These are phyloP conservation scores for Sedum album DNA, from an alignment of 164 flowering plant species.

Conservation along the genomic window DNA sequence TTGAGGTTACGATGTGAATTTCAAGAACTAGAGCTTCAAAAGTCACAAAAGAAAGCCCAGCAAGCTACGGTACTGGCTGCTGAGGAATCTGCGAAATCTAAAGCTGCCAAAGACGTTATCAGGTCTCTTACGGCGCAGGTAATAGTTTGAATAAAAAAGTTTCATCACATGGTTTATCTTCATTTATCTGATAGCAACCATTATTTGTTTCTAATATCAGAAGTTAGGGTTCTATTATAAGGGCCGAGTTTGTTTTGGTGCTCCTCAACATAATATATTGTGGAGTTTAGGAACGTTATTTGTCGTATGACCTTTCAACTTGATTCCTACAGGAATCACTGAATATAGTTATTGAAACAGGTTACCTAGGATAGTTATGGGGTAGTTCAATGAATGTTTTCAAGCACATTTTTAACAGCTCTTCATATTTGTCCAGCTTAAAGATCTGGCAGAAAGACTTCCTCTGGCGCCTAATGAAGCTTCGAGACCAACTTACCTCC, in stretches of 20 bases:
- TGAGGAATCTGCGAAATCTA: slow-evolving; percentile 87
- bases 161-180: not conserved
- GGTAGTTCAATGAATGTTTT: not conserved
- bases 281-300: too few relatives aligned
- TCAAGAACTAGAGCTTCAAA: slow-evolving; percentile 83
- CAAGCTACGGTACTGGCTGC: slow-evolving; percentile 76
- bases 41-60: slow-evolving; percentile 65
- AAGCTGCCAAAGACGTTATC: slow-evolving; percentile 95
- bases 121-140: slow-evolving; percentile 97
- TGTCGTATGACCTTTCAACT: too few relatives aligned
- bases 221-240: too few relatives aligned
- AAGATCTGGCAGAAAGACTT: slow-evolving; percentile 66
- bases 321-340: not conserved
- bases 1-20: slow-evolving; percentile 67
- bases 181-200: too few relatives aligned
- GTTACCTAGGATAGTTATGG: not conserved
- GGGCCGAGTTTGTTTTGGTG: too few relatives aligned
- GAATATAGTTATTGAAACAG: not conserved
- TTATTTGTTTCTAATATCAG: too few relatives aligned
- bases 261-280: too few relatives aligned
- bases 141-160: not conserved
- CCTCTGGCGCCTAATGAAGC: slow-evolving; percentile 53
- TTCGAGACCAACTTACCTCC: slow-evolving; percentile 25
- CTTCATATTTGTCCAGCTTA: slow-evolving; percentile 32
- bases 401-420: not conserved